Base-by-base conservation (phyloP, 2,329 filamentous ascomycete genomes). In the Aquanectria penicillioides region DNA sequence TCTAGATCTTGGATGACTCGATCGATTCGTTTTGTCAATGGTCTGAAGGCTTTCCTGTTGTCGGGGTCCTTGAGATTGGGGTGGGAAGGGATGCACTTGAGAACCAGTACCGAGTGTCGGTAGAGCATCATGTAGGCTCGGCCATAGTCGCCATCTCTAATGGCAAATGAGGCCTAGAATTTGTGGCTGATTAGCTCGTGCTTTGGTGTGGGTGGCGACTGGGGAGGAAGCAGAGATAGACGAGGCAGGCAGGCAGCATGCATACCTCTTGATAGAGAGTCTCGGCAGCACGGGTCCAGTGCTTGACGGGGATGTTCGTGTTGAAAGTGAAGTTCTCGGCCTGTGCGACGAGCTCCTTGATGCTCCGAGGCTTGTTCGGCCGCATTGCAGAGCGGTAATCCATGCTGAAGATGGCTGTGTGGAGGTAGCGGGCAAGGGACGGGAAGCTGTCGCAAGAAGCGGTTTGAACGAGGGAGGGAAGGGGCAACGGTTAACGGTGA, bases 81-180 rank as follows among this genome's bases (percentile, higher is more conserved):
- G 68, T 98, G 95, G 2, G 80, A 83, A 0, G 86, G 83, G 8
- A 99, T 81, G 51, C 90, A 84, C 6, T 92, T 86, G 23, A 97
- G 80, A 20, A 97, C 86, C n/a, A 99, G 87, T 50, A 89, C 84
- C 9, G 93, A 93, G 77, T 97, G 93, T 67, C 95, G 89, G 73
- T 95, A 92, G n/a, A 97, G 86, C 58, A 98, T 87, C 52, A 97
- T 85, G 75, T 97, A 99, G 5, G 94, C 92, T 71, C 95, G 90
- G 68, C 93, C 87, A 64, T 93, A 87, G 76, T 97, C 94, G 69
- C 90, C 89, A 75, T 98, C 94, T 36, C 86, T 85, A 69, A 95
- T 85, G 73, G 97, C 97, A 68, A 94, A 92, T 48, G 87, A 83
- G 17, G 93, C 94, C 92, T 97, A 71, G 11, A 15, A 11, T 20